These are phyloP conservation scores for Crithidia acanthocephali DNA, from an alignment of 208 protist genomes.

Conservation along the genomic window DNA sequence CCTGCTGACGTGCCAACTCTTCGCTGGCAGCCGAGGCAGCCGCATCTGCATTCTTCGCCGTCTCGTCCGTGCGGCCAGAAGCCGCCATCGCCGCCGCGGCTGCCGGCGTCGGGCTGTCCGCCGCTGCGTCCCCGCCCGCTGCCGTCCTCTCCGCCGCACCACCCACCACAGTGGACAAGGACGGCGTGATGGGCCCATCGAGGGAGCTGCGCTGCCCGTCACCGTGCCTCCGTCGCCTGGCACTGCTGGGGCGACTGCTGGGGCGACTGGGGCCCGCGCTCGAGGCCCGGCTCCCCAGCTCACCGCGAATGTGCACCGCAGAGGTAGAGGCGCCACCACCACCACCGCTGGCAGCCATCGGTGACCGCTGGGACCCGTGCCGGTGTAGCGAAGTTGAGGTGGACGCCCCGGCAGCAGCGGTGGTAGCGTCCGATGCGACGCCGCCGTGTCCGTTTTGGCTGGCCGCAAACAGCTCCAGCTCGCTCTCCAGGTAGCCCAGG, in stretches of 20 bases:
- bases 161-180: background rate
- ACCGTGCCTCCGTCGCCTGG: constrained; percentile 5
- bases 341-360: background rate
- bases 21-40: background rate
- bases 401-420: background rate
- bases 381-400: background rate
- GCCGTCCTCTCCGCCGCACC: background rate
- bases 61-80: too few relatives aligned
- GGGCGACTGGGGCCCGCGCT: constrained; percentile 8
- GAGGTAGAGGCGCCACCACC: background rate
- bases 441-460: background rate
- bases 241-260: too few relatives aligned
- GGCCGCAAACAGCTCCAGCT: background rate
- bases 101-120: background rate
- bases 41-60: background rate
- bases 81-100: background rate
- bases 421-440: background rate
- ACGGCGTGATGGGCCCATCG: background rate
- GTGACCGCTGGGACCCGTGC: constrained; percentile 6
- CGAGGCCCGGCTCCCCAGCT: background rate
- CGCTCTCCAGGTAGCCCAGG: background rate
- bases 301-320: background rate
- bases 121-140: background rate
- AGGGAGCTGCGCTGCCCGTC: background rate
- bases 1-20: constrained; percentile 17